Percentiles rank a stretch among this genome's conserved stretches.
Conservation (phyloP, 2,329 filamentous ascomycete genomes). For the Penicillium corylophilum region DNA sequence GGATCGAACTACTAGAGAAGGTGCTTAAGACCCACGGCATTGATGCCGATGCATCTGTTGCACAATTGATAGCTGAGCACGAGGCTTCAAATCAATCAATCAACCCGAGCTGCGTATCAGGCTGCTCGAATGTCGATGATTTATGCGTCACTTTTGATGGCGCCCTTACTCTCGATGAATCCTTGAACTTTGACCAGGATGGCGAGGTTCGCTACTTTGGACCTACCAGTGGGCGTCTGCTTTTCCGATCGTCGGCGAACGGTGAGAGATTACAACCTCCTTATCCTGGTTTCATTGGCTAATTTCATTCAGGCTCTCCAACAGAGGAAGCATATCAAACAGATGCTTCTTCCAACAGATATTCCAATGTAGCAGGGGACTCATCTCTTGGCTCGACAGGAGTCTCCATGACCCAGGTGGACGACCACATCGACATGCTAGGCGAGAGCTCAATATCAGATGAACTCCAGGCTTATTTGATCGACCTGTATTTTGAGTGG, state of each 20-base stretch:
- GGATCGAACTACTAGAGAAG: conserved; percentile 34
- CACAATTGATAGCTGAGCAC: conserved; percentile 7
- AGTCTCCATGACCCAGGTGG: background rate
- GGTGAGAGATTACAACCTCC: conserved; percentile 1
- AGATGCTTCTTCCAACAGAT: conserved; percentile 2
- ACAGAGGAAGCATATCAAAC: conserved; percentile 4
- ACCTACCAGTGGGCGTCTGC: conserved; percentile 36
- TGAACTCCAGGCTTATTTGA: conserved; percentile 29
- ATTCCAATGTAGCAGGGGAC: background rate
- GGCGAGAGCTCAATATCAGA: conserved; percentile 14
- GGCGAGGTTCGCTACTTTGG: conserved; percentile 40
- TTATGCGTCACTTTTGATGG: conserved; percentile 31
- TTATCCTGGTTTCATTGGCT: background rate
- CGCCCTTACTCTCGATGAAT: conserved; percentile 36
- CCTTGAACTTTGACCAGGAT: conserved; percentile 37
- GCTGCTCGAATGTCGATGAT: conserved; percentile 17
- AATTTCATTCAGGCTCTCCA: conserved; percentile 7
- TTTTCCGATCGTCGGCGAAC: conserved; percentile 25
- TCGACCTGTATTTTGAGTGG: conserved; percentile 40
- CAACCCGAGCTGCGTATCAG: background rate
- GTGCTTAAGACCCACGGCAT: conserved; percentile 31
- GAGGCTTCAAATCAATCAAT: conserved; percentile 1
- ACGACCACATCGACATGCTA: background rate
- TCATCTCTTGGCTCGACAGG: background rate
- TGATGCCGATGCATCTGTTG: conserved; percentile 28